A percentile compares a stretch with the other conserved stretches of the same genome.
These are phyloP conservation scores for Camelina neglecta DNA, from an alignment of 345 rosid genomes.

Conservation along the genomic window DNA sequence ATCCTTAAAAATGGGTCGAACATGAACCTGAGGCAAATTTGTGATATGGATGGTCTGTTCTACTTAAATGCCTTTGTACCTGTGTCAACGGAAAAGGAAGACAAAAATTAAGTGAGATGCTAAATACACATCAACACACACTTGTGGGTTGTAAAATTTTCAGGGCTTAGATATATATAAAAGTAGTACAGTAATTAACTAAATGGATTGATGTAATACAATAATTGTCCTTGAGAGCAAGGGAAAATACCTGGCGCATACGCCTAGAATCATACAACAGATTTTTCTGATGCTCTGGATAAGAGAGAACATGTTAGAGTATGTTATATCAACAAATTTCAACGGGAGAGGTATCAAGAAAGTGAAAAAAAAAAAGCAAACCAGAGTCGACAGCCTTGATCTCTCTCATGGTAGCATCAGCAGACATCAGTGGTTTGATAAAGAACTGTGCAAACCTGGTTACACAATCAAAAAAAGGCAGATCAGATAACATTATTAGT, in stretches of 20 bases:
- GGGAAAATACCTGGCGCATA: slow-evolving; percentile 62
- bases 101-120: not conserved
- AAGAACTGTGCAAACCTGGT: slow-evolving; percentile 86
- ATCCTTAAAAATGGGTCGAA: not conserved
- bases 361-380: slow-evolving; percentile 36
- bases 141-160: slow-evolving; percentile 10
- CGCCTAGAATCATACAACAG: slow-evolving; percentile 77
- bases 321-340: not conserved
- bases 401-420: slow-evolving; percentile 89
- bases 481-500: slow-evolving; percentile 5
- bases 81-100: slow-evolving; percentile 41
- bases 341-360: not conserved
- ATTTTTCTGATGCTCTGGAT: slow-evolving; percentile 84
- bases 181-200: not conserved
- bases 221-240: not conserved
- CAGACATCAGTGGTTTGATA: slow-evolving; percentile 84
- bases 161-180: not conserved
- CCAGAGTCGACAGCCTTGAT: slow-evolving; percentile 94
- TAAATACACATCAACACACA: not conserved
- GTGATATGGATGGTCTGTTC: slow-evolving; percentile 75
- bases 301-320: slow-evolving; percentile 23
- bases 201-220: not conserved
- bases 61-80: slow-evolving; percentile 75
- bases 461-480: slow-evolving; percentile 8
- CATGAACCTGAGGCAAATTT: slow-evolving; percentile 78